Evolutionary conservation across 2,329 filamentous ascomycete species (phyloP).

Genomic region (Endocalyx cinctus): DNA sequence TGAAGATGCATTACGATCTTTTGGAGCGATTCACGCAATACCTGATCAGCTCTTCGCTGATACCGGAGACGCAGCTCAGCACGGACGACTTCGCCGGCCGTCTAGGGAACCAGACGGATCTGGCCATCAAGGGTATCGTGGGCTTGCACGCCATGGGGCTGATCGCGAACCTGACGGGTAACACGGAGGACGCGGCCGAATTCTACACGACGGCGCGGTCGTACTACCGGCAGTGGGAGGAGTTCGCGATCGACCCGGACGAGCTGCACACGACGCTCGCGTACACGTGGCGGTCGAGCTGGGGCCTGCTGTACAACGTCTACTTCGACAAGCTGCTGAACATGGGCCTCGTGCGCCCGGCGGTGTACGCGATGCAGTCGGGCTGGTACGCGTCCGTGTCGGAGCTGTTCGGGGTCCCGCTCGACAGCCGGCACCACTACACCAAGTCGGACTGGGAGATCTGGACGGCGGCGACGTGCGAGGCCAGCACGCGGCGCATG

Average conservation of each 20-base stretch:
- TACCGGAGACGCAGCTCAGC: constrained; percentile 64
- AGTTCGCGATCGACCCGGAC: constrained; percentile 16
- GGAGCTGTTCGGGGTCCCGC: constrained; percentile 65
- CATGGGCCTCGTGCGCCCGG: constrained; percentile 23
- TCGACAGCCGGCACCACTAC: constrained; percentile 66
- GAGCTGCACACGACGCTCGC: constrained; percentile 21
- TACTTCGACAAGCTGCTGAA: constrained; percentile 30
- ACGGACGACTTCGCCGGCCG: constrained; percentile 73
- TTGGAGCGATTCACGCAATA: constrained; percentile 69
- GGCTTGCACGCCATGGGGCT: constrained; percentile 73
- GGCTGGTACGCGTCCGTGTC: constrained; percentile 44
- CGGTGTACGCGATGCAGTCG: constrained; percentile 28
- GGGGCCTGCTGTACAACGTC: constrained; percentile 18
- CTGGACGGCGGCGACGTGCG: constrained; percentile 63
- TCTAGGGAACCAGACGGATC: constrained; percentile 66
- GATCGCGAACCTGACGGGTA: constrained; percentile 48
- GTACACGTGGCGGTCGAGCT: constrained; percentile 25
- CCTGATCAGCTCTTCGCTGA: constrained; percentile 62
- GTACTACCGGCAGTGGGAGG: constrained; percentile 22
- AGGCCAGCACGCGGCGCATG: constrained; percentile 48
- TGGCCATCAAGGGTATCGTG: constrained; percentile 74
- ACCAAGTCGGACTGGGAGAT: constrained; percentile 74
- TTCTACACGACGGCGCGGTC: constrained; percentile 47
- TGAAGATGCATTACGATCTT: constrained; percentile 51
- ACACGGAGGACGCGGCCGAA: constrained; percentile 50